Conservation (phyloP, 1,284 basidiomycete species). For the Moesziomyces sp. region DNA sequence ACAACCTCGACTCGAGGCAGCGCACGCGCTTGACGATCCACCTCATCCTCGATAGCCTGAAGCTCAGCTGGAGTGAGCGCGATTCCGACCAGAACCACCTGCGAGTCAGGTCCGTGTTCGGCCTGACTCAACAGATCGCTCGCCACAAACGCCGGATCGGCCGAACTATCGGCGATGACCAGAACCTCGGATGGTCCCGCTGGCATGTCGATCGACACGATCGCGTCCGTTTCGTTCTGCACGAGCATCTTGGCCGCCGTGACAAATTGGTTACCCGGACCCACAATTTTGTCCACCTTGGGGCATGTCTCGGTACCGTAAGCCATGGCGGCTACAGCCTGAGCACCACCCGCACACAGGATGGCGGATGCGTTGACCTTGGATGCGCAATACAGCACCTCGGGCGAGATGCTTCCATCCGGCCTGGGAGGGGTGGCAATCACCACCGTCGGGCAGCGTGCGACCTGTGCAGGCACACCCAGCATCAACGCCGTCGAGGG, state of each 20-base stretch:
- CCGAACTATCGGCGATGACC: constrained; percentile 83
- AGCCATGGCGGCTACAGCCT: constrained; percentile 95
- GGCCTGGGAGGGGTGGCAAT: constrained; percentile 90
- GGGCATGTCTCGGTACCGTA: constrained; percentile 94
- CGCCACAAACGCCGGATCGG: constrained; percentile 90
- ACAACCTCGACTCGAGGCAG: constrained; percentile 90
- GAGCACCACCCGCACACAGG: constrained; percentile 82
- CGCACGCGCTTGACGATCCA: constrained; percentile 87
- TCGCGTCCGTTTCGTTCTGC: constrained; percentile 96
- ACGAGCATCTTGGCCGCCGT: constrained; percentile 99
- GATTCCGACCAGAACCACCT: constrained; percentile 91
- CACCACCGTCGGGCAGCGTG: constrained; percentile 90
- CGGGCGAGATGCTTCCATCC: constrained; percentile 64
- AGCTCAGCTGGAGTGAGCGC: constrained; percentile 76
- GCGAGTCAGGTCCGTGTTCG: constrained; percentile 94
- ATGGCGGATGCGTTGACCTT: constrained; percentile 63
- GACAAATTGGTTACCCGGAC: constrained; percentile 99
- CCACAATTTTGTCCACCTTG: constrained; percentile 99
- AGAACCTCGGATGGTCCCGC: constrained; percentile 82
- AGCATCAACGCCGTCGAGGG: constrained; percentile 98
- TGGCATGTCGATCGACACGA: constrained; percentile 98
- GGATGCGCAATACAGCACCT: constrained; percentile 65
- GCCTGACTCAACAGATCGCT: constrained; percentile 97
- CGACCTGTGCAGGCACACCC: constrained; percentile 96
- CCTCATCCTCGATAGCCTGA: constrained; percentile 81